These are phyloP conservation scores for Tolypocladium amazonense DNA, from an alignment of 2,329 filamentous ascomycete genomes.

Conservation along the genomic window DNA sequence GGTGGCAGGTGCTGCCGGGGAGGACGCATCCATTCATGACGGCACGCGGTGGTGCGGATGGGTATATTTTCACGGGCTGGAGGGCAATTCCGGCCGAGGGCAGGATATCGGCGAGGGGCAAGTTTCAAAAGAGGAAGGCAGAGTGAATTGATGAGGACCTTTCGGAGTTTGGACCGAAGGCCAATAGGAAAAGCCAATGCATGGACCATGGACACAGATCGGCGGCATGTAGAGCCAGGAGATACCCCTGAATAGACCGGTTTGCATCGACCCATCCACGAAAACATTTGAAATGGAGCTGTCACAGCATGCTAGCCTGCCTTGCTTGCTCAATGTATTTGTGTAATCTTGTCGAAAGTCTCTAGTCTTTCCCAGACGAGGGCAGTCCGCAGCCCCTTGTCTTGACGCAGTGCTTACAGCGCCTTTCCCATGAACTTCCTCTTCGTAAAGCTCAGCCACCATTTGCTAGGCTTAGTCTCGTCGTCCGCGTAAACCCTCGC, in stretches of 20 bases:
- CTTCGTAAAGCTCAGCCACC: conserved; percentile 99
- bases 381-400: conserved; percentile 59
- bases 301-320: not conserved
- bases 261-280: not conserved
- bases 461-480: conserved; percentile 65
- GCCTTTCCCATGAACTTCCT: conserved; percentile 99
- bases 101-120: conserved; percentile 72
- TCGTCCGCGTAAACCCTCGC: conserved; percentile 78
- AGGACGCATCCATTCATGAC: conserved; percentile 95
- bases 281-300: no score
- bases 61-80: conserved; percentile 79
- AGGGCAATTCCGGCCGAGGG: conserved; percentile 71
- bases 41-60: conserved; percentile 74
- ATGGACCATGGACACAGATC: not conserved
- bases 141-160: conserved; percentile 1
- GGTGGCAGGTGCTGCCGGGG: conserved; percentile 87
- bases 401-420: conserved; percentile 42
- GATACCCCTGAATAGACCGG: not conserved
- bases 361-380: not conserved
- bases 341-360: not conserved
- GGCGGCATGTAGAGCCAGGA: not conserved
- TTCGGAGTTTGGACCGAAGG: not conserved
- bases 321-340: not conserved
- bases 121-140: conserved; percentile 55
- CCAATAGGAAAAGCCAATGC: not conserved